Evolutionary conservation across 2,329 filamentous ascomycete genomes (phyloP).

Genomic region (Aspergillus spinulosporus): DNA sequence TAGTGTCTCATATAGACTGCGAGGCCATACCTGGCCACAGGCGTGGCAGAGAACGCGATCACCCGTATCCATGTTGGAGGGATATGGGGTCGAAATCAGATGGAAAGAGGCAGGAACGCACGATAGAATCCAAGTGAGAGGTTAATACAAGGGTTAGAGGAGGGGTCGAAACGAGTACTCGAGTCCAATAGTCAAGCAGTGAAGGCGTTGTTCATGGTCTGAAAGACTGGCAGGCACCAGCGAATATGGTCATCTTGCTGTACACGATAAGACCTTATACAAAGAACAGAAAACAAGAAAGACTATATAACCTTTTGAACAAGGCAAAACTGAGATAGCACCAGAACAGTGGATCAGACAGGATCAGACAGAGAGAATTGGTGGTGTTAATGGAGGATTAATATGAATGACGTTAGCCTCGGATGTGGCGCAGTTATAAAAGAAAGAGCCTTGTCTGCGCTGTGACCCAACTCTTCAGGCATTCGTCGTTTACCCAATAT

Average conservation of each 20-base stretch:
- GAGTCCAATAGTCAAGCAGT: conserved; percentile 8
- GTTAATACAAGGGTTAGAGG: conserved; percentile 2
- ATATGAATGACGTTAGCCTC: conserved; percentile 16
- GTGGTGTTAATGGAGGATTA: not conserved
- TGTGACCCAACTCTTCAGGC: not conserved
- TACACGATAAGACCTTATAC: not conserved
- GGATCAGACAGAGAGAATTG: not conserved
- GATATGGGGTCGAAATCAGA: not conserved
- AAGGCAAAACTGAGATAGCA: not conserved
- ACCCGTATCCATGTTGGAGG: conserved; percentile 23
- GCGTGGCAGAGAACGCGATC: conserved; percentile 85
- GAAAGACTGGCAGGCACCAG: conserved; percentile 13
- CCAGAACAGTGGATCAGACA: not conserved
- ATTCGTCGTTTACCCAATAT: no score
- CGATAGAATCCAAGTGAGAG: not conserved
- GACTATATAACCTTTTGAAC: not conserved
- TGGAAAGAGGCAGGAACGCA: conserved; percentile 1
- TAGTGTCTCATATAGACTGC: conserved; percentile 62
- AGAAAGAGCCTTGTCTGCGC: not conserved
- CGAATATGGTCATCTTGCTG: conserved; percentile 7
- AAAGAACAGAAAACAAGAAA: not conserved
- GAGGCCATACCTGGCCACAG: conserved; percentile 79
- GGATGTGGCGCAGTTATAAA: conserved; percentile 14
- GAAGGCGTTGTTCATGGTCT: conserved; percentile 10
- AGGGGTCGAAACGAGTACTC: not conserved